Conservation (phyloP, 164 flowering plant species). For the Dillenia turbinata region DNA sequence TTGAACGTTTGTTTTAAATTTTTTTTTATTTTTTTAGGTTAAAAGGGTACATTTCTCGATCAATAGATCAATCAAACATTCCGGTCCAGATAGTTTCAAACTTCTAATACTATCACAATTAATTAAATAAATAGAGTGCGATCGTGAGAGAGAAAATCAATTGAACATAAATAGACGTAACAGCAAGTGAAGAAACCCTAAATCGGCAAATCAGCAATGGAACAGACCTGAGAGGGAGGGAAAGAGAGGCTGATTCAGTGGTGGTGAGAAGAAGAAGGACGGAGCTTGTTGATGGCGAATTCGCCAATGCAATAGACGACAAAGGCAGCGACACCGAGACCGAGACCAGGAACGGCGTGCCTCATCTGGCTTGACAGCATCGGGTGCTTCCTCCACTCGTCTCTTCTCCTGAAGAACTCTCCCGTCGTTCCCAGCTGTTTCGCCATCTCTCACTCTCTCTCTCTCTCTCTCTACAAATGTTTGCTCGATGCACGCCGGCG, state of each 20-base stretch:
- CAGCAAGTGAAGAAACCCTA: no score
- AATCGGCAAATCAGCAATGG: no score
- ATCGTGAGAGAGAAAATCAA: no score
- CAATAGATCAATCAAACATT: no score
- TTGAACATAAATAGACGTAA: no score
- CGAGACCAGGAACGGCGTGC: conserved; percentile 85
- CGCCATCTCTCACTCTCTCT: conserved; percentile 33
- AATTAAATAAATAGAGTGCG: no score
- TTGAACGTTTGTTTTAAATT: no score
- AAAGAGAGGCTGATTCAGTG: conserved; percentile 25
- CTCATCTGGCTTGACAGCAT: conserved; percentile 63
- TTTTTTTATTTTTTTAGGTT: no score
- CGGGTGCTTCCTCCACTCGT: conserved; percentile 93
- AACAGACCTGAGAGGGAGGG: neutral
- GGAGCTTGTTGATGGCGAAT: conserved; percentile 53
- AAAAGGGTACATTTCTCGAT: no score
- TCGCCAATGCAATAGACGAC: conserved; percentile 70
- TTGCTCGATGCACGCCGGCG: no score
- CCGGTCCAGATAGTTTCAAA: no score
- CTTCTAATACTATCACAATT: no score
- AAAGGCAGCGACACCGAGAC: conserved; percentile 76
- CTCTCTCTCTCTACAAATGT: neutral
- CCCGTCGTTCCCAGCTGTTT: conserved; percentile 68
- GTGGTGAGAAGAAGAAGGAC: conserved; percentile 16
- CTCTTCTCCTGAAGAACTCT: conserved; percentile 87